A percentile compares a stretch with the other conserved stretches of the same genome.
These are phyloP conservation scores for Phaffia rhodozyma DNA, from an alignment of 1,284 basidiomycete genomes.

Conservation along the genomic window DNA sequence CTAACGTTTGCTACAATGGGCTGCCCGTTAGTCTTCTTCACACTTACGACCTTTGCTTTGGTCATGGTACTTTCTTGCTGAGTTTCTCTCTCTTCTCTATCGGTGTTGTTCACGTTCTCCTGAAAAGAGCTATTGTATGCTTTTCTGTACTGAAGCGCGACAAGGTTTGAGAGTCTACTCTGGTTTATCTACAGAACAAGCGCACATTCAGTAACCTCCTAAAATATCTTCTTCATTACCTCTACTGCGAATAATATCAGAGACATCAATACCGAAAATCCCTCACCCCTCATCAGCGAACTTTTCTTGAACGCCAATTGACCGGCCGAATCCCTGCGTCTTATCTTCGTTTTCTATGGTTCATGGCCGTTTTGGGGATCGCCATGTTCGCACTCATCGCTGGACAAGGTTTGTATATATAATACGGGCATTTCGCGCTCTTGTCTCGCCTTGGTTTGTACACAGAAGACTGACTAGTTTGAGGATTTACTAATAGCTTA, in stretches of 20 bases:
- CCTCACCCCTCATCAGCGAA: constrained; percentile 10
- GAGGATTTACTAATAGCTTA: constrained; percentile 31
- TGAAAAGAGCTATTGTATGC: constrained; percentile 42
- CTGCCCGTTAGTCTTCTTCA: neutral
- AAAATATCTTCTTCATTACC: neutral
- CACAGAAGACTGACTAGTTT: neutral
- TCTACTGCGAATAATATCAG: neutral
- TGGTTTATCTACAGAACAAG: neutral
- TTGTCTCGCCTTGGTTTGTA: neutral
- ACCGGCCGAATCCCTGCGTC: constrained; percentile 40
- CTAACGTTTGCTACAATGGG: constrained; percentile 44
- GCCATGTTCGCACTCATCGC: constrained; percentile 43
- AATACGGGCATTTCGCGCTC: neutral
- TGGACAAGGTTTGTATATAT: constrained; percentile 37
- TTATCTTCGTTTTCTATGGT: constrained; percentile 46
- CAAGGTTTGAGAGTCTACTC: constrained; percentile 18
- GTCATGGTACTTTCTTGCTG: neutral
- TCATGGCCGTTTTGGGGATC: constrained; percentile 42
- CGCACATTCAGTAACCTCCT: neutral
- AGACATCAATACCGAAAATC: neutral
- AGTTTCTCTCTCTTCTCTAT: neutral
- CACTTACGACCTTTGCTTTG: neutral
- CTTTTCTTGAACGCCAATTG: constrained; percentile 38
- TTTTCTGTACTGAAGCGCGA: constrained; percentile 36
- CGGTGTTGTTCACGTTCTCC: neutral